Evolutionary conservation across 805 yeast species (phyloP), one percentile per base, ranked within the genome.

Genomic region (Groenewaldozyma tartarivorans): DNA sequence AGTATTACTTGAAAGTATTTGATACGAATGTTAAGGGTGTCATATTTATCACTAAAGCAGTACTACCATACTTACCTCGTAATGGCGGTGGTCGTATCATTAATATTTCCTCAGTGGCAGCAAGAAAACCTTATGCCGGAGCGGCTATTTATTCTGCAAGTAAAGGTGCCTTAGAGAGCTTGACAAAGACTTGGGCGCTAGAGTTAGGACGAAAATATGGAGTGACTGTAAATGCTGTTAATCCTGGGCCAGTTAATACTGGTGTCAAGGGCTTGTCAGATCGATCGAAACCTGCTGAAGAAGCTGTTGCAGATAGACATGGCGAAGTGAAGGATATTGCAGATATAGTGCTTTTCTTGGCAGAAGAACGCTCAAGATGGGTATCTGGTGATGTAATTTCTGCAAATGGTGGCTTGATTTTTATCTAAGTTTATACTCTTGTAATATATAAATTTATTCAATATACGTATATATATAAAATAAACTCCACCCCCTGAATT

Each of bases 321-420:
- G 48, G 43, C 26, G 34, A 38, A 5, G 20, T 37, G 4, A 34
- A 45, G n/a, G 48, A 45, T 30, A 41, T 47, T 36, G 48, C 49
- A 24, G 36, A 39, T 30, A 43, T 40, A 11, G 39, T 46, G 3
- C 36, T 31, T 24, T 42, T 46, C 24, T 16, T 48, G 22, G 41
- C 44, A 17, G 39, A 33, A 5, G 51, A 50, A n/a, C 35, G 35
- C 18, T 17, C 46, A 16, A 15, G 46, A n/a, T 48, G 52, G 52
- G 31, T 48, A 30, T 36, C 41, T 22, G 52, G 49, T 4, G 42
- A 44, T 17, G 33, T 20, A 11, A 38, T 48, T 33, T 19, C 33
- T 17, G 48, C 46, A 19, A 43, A 43, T 27, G 52, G 52, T 9
- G 52, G 50, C n/a, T n/a, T n/a, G n/a, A n/a, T n/a, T n/a, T n/a